phyloP scores from a whole-genome alignment of 805 yeast genomes.

The Cyberlindnera mycetangii region DNA sequence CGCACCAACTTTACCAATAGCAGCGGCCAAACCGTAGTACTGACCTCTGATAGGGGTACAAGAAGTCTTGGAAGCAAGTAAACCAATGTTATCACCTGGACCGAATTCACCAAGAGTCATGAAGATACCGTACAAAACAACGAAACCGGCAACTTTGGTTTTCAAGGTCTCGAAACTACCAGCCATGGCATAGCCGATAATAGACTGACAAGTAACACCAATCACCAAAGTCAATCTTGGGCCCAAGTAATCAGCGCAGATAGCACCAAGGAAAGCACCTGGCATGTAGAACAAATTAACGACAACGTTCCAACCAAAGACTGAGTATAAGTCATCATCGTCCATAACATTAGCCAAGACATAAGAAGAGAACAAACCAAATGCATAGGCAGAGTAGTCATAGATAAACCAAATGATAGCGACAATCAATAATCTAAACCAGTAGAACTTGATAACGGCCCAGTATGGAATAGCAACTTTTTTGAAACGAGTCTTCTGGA shows the following conservation, averaged over 20 bases:
- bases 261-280: slow-evolving; percentile 87
- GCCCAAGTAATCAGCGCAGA: slow-evolving; percentile 82
- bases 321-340: slow-evolving; percentile 60
- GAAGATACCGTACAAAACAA: slow-evolving; percentile 86
- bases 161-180: slow-evolving; percentile 56
- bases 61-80: slow-evolving; percentile 80
- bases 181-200: slow-evolving; percentile 82
- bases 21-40: slow-evolving; percentile 89
- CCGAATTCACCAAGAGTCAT: slow-evolving; percentile 89
- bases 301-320: slow-evolving; percentile 92
- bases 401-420: slow-evolving; percentile 87
- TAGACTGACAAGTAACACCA: slow-evolving; percentile 73
- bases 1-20: slow-evolving; percentile 89
- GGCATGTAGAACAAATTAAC: slow-evolving; percentile 86
- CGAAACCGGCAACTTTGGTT: slow-evolving; percentile 70
- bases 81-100: slow-evolving; percentile 90
- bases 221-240: slow-evolving; percentile 73
- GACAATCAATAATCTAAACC: slow-evolving; percentile 72
- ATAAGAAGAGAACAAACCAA: slow-evolving; percentile 77
- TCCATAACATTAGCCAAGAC: slow-evolving; percentile 59
- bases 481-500: slow-evolving; percentile 67
- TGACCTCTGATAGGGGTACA: slow-evolving; percentile 89
- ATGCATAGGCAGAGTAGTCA: slow-evolving; percentile 84
- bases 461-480: slow-evolving; percentile 61
- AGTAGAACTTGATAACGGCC: slow-evolving; percentile 72